Evolutionary conservation across 202 grass and related monocot genomes (phyloP).

Genomic region (Setaria viridis): DNA sequence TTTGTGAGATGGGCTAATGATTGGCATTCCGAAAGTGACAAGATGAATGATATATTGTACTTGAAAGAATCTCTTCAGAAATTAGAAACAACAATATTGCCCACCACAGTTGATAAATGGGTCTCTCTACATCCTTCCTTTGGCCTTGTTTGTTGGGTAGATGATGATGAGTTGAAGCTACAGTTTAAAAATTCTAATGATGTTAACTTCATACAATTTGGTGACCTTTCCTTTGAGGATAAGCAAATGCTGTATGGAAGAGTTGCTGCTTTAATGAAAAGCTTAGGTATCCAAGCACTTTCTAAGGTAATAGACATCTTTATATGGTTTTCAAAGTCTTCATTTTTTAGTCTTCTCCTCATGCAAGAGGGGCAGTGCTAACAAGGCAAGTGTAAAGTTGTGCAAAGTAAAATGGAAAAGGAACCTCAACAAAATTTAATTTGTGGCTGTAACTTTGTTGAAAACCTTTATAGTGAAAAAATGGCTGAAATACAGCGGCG

Average conservation of each 20-base stretch:
- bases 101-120: conserved; percentile 88
- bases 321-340: conserved; percentile 19
- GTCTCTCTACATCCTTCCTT: conserved; percentile 95
- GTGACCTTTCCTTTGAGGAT: conserved; percentile 64
- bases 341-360: conserved; percentile 9
- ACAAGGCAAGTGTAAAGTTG: conserved; percentile 4
- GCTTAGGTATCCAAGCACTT: conserved; percentile 81
- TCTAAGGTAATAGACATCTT: conserved; percentile 76
- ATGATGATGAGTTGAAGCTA: conserved; percentile 79
- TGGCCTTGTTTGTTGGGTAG: conserved; percentile 90
- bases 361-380: background rate
- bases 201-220: conserved; percentile 77
- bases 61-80: conserved; percentile 87
- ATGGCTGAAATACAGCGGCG: background rate
- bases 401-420: background rate
- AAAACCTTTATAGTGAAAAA: background rate
- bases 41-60: conserved; percentile 60
- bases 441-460: conserved; percentile 15
- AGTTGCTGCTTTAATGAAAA: conserved; percentile 71
- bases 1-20: conserved; percentile 85
- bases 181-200: conserved; percentile 63
- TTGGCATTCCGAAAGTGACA: conserved; percentile 56
- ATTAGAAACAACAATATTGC: conserved; percentile 77
- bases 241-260: conserved; percentile 63
- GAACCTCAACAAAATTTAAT: background rate